Conservation (phyloP, 139 green algal species). For the Coelastrella sp. region DNA sequence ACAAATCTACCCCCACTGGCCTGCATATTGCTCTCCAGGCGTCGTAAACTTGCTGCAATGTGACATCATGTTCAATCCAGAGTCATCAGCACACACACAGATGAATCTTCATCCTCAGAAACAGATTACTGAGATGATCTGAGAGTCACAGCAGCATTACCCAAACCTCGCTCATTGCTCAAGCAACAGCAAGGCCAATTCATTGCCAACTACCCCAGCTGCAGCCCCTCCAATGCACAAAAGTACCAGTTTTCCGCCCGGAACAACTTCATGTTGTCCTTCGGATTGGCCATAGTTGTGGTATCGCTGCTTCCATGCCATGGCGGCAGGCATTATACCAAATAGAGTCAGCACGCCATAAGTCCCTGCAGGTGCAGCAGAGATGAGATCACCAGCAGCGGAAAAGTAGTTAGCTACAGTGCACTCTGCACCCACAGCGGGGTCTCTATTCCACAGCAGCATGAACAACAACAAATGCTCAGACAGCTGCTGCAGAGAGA, state of each 20-base stretch:
- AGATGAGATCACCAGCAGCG: not conserved
- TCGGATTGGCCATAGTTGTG: not conserved
- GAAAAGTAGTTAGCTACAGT: not conserved
- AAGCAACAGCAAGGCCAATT: not conserved
- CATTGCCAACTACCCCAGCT: slow-evolving; percentile 57
- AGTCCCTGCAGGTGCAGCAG: slow-evolving; percentile 57
- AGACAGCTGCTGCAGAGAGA: not conserved
- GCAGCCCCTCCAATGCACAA: slow-evolving; percentile 53
- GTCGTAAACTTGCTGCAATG: no score
- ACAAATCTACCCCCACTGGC: no score
- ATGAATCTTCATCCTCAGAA: no score
- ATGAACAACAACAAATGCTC: no score
- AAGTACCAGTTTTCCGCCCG: slow-evolving; percentile 57
- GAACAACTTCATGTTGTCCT: slow-evolving; percentile 43
- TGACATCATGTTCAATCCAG: no score
- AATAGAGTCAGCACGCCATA: slow-evolving; percentile 84
- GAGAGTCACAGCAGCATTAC: no score
- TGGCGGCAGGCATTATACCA: slow-evolving; percentile 76
- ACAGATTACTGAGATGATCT: no score
- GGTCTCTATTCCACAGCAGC: no score
- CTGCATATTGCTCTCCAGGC: no score
- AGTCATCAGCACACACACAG: no score
- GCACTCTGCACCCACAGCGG: no score
- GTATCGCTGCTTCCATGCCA: slow-evolving; percentile 73
- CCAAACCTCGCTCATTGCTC: no score